Base-by-base conservation (phyloP, 2,329 filamentous ascomycete species). In the Exophiala viscosa region DNA sequence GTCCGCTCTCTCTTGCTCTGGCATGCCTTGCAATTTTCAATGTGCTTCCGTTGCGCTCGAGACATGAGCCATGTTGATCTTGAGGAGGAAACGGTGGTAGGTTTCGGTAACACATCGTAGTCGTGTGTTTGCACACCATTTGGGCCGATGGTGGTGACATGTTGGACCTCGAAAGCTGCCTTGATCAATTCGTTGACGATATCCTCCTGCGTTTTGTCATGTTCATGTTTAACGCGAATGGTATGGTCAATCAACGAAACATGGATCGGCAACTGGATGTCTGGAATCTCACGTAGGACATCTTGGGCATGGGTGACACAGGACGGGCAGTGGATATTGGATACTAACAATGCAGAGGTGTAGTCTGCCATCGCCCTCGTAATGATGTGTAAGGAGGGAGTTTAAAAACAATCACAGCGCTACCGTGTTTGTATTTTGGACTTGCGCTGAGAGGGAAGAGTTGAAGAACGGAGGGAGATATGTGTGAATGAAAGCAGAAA, bases 21-120 rank as follows among this genome's bases (percentile, higher is more conserved):
- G 64, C 77, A 80, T 23, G 72, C 70, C 57, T 76, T 70, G 57
- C 77, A 80, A 49, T 78, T 79, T 50, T 74, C 70, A 36, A 80
- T 65, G 58, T 80, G 73, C 47, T 65, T 66, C 31, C 56, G 66
- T 14, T 60, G 61, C 50, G 46, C 54, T 59, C 49, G 60, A 50
- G 52, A 58, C 57, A 54, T 57, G 52, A 55, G 51, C 33, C 49
- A 51, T 42, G 17, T 54, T 15, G 39, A 59, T 33, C 54, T 48
- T 13, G 54, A 47, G 1, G 39, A 6, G 3, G 34, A 52, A 39
- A 49, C 49, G 36, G 32, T 14, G 8, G 45, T 14, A n/a, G 42
- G 47, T 8, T 5, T 20, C 11, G 31, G 44, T 46, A 61, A 62
- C 11, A 67, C 68, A 51, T 72, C 69, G 28, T 71, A 58, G 38